phyloP scores from a whole-genome alignment of 2,329 filamentous ascomycete species.

The Epichloe scottii region DNA sequence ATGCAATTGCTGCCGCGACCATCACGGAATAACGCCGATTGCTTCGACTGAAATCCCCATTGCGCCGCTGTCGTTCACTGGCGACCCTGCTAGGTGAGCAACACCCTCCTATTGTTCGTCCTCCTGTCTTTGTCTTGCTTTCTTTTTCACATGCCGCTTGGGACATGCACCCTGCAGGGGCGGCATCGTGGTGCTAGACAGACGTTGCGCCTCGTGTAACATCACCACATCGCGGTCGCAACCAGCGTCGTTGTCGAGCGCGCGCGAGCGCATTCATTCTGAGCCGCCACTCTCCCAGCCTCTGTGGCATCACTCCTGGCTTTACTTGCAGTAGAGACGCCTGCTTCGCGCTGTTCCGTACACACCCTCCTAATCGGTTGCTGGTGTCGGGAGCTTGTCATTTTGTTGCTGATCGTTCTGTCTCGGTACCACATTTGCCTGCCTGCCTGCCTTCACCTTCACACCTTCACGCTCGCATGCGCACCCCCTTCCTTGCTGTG shows the following conservation, averaged over 20 bases:
- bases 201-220: conserved; percentile 7
- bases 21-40: conserved; percentile 9
- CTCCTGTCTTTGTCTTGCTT: neutral
- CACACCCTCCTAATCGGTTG: neutral
- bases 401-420: neutral
- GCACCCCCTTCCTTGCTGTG: conserved; percentile 5
- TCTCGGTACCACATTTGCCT: neutral
- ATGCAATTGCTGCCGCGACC: conserved; percentile 5
- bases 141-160: neutral
- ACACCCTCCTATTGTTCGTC: neutral
- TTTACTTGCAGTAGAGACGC: neutral
- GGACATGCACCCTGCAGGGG: neutral
- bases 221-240: conserved; percentile 7
- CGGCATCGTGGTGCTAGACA: conserved; percentile 1
- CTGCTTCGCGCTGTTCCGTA: neutral
- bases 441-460: neutral
- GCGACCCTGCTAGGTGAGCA: conserved; percentile 2
- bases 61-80: neutral
- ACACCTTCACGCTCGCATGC: neutral
- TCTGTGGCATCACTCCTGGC: neutral
- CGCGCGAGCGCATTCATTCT: neutral
- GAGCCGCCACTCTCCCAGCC: neutral
- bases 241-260: conserved; percentile 1
- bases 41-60: conserved; percentile 6
- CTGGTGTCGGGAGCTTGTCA: neutral